A percentile compares a stretch with the other conserved stretches of the same genome.
Evolutionary conservation across 495 filamentous ascomycete species (phyloP).

Genomic region (Penicillium arizonense): DNA sequence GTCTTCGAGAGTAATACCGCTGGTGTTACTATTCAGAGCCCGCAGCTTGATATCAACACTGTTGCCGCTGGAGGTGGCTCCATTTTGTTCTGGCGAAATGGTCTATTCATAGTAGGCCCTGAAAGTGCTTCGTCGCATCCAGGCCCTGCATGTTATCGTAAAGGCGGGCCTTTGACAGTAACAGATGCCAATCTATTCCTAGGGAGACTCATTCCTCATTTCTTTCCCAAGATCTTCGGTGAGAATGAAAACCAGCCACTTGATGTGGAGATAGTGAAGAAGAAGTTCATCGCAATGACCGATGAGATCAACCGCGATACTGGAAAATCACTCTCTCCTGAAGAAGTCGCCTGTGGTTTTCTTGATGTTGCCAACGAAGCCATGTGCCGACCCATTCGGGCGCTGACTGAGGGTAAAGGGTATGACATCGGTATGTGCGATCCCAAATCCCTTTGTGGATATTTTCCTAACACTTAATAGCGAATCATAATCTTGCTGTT

Average conservation of each 20-base stretch:
- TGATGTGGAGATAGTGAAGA: constrained; percentile 76
- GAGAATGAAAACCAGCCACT: constrained; percentile 85
- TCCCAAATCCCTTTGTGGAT: no score
- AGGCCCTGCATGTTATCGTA: constrained; percentile 91
- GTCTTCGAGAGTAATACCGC: constrained; percentile 97
- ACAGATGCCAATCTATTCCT: constrained; percentile 93
- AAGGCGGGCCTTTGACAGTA: constrained; percentile 88
- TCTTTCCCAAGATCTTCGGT: constrained; percentile 97
- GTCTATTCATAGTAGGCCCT: constrained; percentile 90
- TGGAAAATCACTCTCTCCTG: constrained; percentile 46
- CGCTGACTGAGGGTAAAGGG: constrained; percentile 50
- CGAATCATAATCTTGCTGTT: constrained; percentile 44
- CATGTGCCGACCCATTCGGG: constrained; percentile 54
- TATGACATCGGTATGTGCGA: constrained; percentile 31
- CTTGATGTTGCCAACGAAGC: constrained; percentile 54
- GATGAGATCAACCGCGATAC: constrained; percentile 60
- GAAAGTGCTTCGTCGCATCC: constrained; percentile 93
- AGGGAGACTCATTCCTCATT: constrained; percentile 83
- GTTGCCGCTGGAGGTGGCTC: constrained; percentile 96
- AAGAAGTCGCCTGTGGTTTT: constrained; percentile 76
- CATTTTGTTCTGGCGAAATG: constrained; percentile 84
- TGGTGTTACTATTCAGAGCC: constrained; percentile 90
- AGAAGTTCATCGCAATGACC: constrained; percentile 68
- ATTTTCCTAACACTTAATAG: no score
- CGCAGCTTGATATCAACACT: constrained; percentile 97